Conservation (phyloP, 768 basidiomycete genomes). For the Boletus sp. region DNA sequence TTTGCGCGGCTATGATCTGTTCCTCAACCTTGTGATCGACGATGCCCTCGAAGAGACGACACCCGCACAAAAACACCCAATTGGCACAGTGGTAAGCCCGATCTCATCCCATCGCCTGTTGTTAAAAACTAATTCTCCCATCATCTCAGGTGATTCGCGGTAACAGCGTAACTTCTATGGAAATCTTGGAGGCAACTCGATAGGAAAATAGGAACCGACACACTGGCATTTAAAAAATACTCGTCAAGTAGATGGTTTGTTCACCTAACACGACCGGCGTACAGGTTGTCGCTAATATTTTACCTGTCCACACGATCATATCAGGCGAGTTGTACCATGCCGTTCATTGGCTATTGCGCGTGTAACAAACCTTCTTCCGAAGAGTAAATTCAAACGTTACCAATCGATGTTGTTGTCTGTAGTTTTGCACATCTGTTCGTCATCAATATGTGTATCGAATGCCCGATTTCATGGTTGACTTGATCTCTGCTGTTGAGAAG, state of each 20-base stretch:
- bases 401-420: background rate
- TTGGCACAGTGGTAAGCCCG: conserved; percentile 84
- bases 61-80: conserved; percentile 84
- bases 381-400: background rate
- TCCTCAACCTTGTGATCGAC: conserved; percentile 97
- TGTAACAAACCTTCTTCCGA: background rate
- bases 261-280: background rate
- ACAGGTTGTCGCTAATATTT: conserved; percentile 3
- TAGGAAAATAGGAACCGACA: conserved; percentile 5
- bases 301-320: background rate
- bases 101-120: background rate
- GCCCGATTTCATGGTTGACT: background rate
- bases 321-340: conserved; percentile 6
- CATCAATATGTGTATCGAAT: background rate
- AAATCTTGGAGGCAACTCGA: conserved; percentile 70
- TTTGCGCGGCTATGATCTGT: conserved; percentile 96
- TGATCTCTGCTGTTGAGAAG: background rate
- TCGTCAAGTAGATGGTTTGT: conserved; percentile 10
- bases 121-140: conserved; percentile 3
- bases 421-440: background rate
- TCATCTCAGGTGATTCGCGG: conserved; percentile 84
- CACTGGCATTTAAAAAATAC: background rate
- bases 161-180: conserved; percentile 96
- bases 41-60: conserved; percentile 91
- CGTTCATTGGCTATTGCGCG: background rate